Evolutionary conservation across 2,329 filamentous ascomycete species (phyloP), one percentile per base, ranked within the genome.

Genomic region (Stromatinia cepivora): DNA sequence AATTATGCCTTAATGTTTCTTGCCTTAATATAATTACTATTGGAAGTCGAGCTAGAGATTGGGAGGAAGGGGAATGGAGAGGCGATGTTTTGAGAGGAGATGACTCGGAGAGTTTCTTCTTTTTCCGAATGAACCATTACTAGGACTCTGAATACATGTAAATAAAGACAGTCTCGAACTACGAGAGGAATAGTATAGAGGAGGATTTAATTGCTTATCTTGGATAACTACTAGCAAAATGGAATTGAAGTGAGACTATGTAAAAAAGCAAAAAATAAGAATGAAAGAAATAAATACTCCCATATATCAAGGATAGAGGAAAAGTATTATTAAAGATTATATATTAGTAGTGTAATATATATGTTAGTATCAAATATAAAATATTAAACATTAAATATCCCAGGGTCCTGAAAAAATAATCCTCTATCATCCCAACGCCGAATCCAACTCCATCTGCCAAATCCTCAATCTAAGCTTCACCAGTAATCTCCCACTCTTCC

Each of bases 401-500:
- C 11, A 36, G 5, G 4, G 20, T 7, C 4, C 11, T n/a, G 3
- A n/a, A n/a, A 57, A 7, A 1, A 3, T 48, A n/a, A 48, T 48
- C 7, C 2, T n/a, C 46, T 10, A 48, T 22, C 22, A 22, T 56
- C 1, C 8, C 10, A 36, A 15, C 31, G 5, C 53, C 22, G 8
- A 48, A 10, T 15, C 20, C 11, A 34, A 22, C 3, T 48, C 11
- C 5, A 22, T 39, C 39, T 13, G 9, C 2, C 3, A n/a, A 25
- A 31, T 0, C 31, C 3, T 15, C 9, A n/a, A 39, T 11, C 4
- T 62, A 67, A 22, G 36, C 13, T 9, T 28, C 34, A 7, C 56
- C 71, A 22, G 81, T 73, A 48, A 82, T 66, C 71, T 77, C 81
- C 78, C 81, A 85, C 77, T 85, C 84, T n/a, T 82, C 84, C 1